Conservation (phyloP, 176 grass and related monocot genomes). For the Hsuehochloa calcarea region DNA sequence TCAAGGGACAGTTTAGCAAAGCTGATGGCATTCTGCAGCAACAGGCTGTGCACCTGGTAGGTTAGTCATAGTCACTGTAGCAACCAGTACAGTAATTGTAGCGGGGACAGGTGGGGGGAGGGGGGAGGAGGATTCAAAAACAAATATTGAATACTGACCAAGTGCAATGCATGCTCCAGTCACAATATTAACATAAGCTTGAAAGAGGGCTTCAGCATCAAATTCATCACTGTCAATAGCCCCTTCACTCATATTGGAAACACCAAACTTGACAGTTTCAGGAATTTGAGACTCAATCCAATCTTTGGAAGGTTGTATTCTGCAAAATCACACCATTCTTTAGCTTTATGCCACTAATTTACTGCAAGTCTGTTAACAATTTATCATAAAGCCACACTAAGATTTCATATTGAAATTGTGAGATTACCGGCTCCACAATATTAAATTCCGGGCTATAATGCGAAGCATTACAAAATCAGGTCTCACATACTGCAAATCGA, state of each 20-base stretch:
- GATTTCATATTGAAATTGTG: conserved; percentile 7
- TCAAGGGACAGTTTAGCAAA: neutral
- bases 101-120: neutral
- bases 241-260: conserved; percentile 58
- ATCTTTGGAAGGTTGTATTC: conserved; percentile 71
- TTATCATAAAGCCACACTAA: neutral
- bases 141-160: conserved; percentile 54
- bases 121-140: neutral
- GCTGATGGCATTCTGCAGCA: neutral
- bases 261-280: conserved; percentile 64
- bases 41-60: neutral
- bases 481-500: conserved; percentile 91
- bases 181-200: conserved; percentile 95
- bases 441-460: conserved; percentile 82
- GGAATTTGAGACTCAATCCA: conserved; percentile 91
- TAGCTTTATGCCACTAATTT: conserved; percentile 13
- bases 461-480: conserved; percentile 98
- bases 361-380: neutral
- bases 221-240: conserved; percentile 58
- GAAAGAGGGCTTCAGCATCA: conserved; percentile 79
- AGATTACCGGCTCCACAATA: conserved; percentile 93
- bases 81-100: neutral
- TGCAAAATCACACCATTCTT: conserved; percentile 32
- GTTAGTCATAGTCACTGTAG: neutral
- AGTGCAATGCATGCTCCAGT: conserved; percentile 87